These are phyloP conservation scores for Prototheca wickerhamii DNA, from an alignment of 163 green algal genomes.

Conservation along the genomic window DNA sequence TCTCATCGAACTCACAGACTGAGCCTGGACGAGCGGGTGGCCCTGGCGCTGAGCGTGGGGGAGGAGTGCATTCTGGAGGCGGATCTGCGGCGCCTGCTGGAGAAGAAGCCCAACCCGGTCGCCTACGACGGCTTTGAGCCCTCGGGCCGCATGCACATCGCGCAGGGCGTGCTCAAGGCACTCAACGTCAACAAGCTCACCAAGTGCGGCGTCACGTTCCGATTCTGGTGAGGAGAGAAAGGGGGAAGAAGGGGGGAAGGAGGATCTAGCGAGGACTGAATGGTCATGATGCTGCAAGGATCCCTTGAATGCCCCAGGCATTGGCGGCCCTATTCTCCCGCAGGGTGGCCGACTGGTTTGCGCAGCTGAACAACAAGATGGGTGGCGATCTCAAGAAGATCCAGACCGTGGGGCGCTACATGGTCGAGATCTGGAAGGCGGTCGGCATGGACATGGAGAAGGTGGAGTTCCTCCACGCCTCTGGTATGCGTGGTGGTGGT, in stretches of 20 bases:
- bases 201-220: slow-evolving; percentile 87
- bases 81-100: slow-evolving; percentile 84
- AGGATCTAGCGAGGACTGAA: no score
- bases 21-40: slow-evolving; percentile 76
- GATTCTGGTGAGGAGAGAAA: slow-evolving; percentile 70
- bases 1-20: slow-evolving; percentile 43
- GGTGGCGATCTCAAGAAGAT: slow-evolving; percentile 99
- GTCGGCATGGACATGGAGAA: slow-evolving; percentile 89
- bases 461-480: slow-evolving; percentile 75
- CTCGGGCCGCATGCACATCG: slow-evolving; percentile 95
- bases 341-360: slow-evolving; percentile 97
- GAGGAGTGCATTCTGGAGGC: slow-evolving; percentile 89
- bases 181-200: slow-evolving; percentile 99
- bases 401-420: slow-evolving; percentile 79
- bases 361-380: slow-evolving; percentile 99
- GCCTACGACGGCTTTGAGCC: slow-evolving; percentile 99
- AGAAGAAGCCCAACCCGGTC: slow-evolving; percentile 83
- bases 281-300: no score
- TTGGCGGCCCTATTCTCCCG: slow-evolving; percentile 14
- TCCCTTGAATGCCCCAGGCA: no score
- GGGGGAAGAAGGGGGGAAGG: no score
- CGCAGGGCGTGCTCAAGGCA: slow-evolving; percentile 95
- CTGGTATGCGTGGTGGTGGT: slow-evolving; percentile 4
- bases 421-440: slow-evolving; percentile 93
- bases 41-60: slow-evolving; percentile 66